Percentiles rank a stretch among this genome's conserved stretches.
Conservation (phyloP, 345 rosid genomes). For the Jatropha curcas region DNA sequence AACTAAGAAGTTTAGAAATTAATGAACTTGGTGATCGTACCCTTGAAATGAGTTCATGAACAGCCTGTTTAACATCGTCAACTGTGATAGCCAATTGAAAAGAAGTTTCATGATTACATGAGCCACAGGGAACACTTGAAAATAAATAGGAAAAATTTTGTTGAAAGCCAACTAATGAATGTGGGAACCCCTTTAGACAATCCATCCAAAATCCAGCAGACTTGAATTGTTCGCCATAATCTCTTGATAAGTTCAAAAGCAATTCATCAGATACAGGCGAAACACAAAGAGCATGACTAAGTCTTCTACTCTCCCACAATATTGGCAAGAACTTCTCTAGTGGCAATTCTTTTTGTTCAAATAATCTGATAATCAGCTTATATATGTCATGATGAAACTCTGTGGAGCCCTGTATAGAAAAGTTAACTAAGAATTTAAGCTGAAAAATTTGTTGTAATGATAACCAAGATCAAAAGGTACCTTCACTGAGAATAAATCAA, state of each 20-base stretch:
- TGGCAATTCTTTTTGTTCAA: slow-evolving; percentile 49
- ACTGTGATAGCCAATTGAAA: slow-evolving; percentile 38
- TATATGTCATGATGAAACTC: slow-evolving; percentile 48
- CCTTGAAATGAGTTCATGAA: slow-evolving; percentile 57
- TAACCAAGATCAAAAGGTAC: slow-evolving; percentile 37
- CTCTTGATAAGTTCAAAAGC: slow-evolving; percentile 42
- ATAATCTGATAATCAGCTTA: slow-evolving; percentile 54
- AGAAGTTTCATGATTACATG: slow-evolving; percentile 29
- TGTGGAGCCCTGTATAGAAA: slow-evolving; percentile 54
- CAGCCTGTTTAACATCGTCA: slow-evolving; percentile 57
- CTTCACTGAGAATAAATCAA: slow-evolving; percentile 79
- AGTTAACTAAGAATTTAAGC: slow-evolving; percentile 10
- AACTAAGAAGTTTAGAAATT: slow-evolving; percentile 7
- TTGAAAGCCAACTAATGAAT: slow-evolving; percentile 59
- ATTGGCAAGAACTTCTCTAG: slow-evolving; percentile 54
- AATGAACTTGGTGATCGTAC: slow-evolving; percentile 44
- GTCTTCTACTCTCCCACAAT: slow-evolving; percentile 83
- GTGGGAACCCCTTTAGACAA: slow-evolving; percentile 62
- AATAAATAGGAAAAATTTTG: slow-evolving; percentile 51
- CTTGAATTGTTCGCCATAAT: slow-evolving; percentile 47
- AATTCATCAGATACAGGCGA: slow-evolving; percentile 70
- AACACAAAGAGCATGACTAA: slow-evolving; percentile 78
- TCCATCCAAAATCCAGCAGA: slow-evolving; percentile 62
- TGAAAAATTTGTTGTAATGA: slow-evolving; percentile 6
- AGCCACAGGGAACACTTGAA: slow-evolving; percentile 24